Evolutionary conservation across 441 rosid genomes (phyloP).

Genomic region (Populus hybrid): DNA sequence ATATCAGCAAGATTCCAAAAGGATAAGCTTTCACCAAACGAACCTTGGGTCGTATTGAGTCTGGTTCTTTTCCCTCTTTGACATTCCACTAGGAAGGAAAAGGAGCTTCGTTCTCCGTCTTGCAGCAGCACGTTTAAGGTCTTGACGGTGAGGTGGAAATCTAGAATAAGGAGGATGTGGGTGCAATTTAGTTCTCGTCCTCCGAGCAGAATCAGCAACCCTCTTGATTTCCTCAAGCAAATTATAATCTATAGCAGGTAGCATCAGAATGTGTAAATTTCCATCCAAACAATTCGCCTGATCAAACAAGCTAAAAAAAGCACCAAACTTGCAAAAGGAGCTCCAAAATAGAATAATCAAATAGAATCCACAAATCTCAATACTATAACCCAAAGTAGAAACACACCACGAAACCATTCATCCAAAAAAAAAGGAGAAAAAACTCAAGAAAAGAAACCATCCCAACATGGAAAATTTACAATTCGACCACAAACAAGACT

Average conservation of each 20-base stretch:
- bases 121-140: conserved; percentile 49
- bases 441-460: neutral
- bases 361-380: neutral
- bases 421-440: too few relatives aligned
- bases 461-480: neutral
- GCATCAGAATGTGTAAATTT: neutral
- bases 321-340: neutral
- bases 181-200: conserved; percentile 47
- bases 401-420: neutral
- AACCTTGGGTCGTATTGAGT: conserved; percentile 47
- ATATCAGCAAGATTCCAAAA: neutral
- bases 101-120: conserved; percentile 56
- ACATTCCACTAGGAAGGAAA: conserved; percentile 71
- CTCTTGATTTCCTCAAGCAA: conserved; percentile 82
- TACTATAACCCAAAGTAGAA: too few relatives aligned
- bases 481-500: neutral
- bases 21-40: neutral
- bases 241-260: conserved; percentile 52
- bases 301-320: neutral
- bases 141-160: conserved; percentile 34
- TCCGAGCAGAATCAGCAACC: conserved; percentile 63
- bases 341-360: neutral
- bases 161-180: conserved; percentile 32
- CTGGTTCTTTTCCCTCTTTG: conserved; percentile 64
- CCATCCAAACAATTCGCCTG: neutral